These are phyloP conservation scores for Aspergillus neotritici DNA, from an alignment of 2,329 filamentous ascomycete genomes.

Conservation along the genomic window DNA sequence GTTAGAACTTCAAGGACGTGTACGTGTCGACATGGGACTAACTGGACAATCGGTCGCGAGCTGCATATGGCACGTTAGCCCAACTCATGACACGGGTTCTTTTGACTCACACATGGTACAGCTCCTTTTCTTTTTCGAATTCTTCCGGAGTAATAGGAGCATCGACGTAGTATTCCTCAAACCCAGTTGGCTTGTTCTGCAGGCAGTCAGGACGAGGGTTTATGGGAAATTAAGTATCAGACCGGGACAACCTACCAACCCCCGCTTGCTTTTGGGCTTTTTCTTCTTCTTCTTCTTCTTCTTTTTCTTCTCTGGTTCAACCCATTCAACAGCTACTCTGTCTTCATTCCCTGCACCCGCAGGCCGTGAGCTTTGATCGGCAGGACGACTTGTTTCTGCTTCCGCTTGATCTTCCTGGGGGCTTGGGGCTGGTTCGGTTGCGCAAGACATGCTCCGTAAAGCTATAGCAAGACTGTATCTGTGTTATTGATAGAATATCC, in stretches of 20 bases:
- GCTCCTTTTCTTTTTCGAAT: constrained; percentile 57
- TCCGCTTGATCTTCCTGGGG: neutral
- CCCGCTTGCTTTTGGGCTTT: constrained; percentile 38
- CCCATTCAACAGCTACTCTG: constrained; percentile 6
- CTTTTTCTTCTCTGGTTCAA: constrained; percentile 8
- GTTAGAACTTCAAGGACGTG: constrained; percentile 8
- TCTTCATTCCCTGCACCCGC: neutral
- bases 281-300: constrained; percentile 34
- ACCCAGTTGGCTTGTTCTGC: constrained; percentile 55
- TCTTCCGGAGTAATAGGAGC: constrained; percentile 68
- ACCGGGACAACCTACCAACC: constrained; percentile 14
- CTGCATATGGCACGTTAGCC: constrained; percentile 10
- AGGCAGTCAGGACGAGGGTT: neutral
- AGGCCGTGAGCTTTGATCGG: too few relatives aligned
- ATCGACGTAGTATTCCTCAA: constrained; percentile 78
- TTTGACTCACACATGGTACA: constrained; percentile 60
- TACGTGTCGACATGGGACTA: constrained; percentile 19
- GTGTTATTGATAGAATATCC: too few relatives aligned
- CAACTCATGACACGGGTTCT: neutral
- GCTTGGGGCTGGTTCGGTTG: too few relatives aligned
- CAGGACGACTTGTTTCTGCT: neutral
- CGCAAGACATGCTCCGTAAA: too few relatives aligned
- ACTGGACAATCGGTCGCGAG: constrained; percentile 54
- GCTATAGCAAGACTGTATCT: too few relatives aligned
- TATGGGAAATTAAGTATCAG: neutral